Percentiles rank a stretch among this genome's conserved stretches.
Conservation (phyloP, 495 filamentous ascomycete species). For the Articulospora tetracladia region DNA sequence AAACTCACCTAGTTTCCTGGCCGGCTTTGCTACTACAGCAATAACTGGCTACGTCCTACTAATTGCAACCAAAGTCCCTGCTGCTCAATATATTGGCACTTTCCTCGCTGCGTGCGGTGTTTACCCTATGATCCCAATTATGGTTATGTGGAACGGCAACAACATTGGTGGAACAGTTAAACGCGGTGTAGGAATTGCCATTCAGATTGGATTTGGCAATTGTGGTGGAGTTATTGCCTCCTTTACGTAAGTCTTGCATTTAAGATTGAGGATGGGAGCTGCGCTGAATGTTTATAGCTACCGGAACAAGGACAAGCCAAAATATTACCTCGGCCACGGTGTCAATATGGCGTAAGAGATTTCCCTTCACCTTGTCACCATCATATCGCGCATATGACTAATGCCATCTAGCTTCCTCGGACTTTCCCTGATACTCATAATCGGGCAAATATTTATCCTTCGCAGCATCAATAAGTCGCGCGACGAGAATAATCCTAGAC, state of each 20-base stretch:
- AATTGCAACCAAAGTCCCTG: constrained; percentile 46
- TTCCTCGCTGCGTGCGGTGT: constrained; percentile 67
- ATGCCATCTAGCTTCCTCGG: constrained; percentile 24
- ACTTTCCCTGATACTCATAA: constrained; percentile 1
- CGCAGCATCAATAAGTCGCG: background rate
- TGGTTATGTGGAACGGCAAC: constrained; percentile 77
- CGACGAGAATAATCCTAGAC: background rate
- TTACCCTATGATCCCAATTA: constrained; percentile 63
- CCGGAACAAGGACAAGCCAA: constrained; percentile 48
- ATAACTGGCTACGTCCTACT: constrained; percentile 67
- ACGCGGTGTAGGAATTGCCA: constrained; percentile 70
- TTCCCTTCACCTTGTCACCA: background rate
- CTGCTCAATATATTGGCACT: constrained; percentile 69
- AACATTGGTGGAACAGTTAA: constrained; percentile 79
- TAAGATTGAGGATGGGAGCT: background rate
- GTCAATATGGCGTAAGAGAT: background rate
- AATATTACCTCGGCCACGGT: constrained; percentile 37
- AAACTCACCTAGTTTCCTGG: constrained; percentile 41
- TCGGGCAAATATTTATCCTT: background rate
- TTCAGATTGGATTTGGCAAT: constrained; percentile 79
- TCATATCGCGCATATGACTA: background rate
- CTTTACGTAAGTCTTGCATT: constrained; percentile 48
- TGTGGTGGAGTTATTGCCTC: constrained; percentile 64
- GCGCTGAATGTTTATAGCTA: constrained; percentile 30
- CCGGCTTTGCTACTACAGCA: constrained; percentile 38